These are phyloP conservation scores for Mucor saturninus DNA, from an alignment of 371 early-diverging fungal species.

Conservation along the genomic window DNA sequence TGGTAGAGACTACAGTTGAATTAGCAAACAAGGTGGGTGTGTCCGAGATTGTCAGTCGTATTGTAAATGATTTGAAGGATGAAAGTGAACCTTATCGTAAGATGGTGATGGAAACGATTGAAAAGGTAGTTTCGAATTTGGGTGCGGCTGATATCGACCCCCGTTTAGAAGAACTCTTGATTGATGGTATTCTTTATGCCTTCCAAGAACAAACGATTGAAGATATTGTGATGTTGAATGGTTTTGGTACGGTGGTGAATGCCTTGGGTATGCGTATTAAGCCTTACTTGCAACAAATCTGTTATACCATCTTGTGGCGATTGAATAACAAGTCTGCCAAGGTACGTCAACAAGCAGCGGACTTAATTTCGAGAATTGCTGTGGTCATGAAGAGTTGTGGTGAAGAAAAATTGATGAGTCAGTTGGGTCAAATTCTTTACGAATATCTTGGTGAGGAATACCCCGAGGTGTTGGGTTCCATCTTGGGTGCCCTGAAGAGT, in stretches of 20 bases:
- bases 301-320: conserved; percentile 94
- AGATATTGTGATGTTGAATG: conserved; percentile 91
- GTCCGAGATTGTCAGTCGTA: conserved; percentile 81
- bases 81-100: conserved; percentile 93
- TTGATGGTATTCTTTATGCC: conserved; percentile 95
- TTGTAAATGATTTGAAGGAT: conserved; percentile 93
- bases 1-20: conserved; percentile 96
- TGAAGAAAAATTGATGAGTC: conserved; percentile 92
- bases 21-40: conserved; percentile 93
- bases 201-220: conserved; percentile 97
- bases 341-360: conserved; percentile 97
- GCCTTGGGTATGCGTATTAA: conserved; percentile 88
- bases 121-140: conserved; percentile 76
- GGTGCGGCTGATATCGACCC: conserved; percentile 93
- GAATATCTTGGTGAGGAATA: conserved; percentile 99
- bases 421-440: conserved; percentile 90
- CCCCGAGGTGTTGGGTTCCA: conserved; percentile 96
- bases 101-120: conserved; percentile 97
- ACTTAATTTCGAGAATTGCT: conserved; percentile 92
- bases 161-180: conserved; percentile 87
- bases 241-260: conserved; percentile 93
- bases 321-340: conserved; percentile 96
- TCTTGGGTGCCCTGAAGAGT: conserved; percentile 88
- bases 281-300: conserved; percentile 93
- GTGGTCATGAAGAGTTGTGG: conserved; percentile 93